phyloP scores from a whole-genome alignment of 192 early-diverging fungal genomes.

The Linnemannia elongata region DNA sequence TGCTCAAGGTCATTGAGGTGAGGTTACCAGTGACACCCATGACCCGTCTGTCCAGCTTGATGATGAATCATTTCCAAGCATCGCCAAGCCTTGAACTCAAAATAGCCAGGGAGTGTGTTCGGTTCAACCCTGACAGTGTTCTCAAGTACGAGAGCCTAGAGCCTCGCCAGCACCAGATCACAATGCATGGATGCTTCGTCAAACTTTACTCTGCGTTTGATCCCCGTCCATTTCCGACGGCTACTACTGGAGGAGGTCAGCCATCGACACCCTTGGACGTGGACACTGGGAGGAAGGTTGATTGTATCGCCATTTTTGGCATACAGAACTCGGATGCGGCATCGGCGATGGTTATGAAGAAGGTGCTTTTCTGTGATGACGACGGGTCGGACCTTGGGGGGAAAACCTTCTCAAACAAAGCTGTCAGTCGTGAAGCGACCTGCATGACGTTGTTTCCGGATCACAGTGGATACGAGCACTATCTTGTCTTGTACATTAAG shows the following conservation, averaged over 20 bases:
- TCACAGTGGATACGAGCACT: slow-evolving; percentile 19
- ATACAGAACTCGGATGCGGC: slow-evolving; percentile 18
- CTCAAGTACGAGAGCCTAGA: slow-evolving; percentile 13
- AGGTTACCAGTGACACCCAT: neutral
- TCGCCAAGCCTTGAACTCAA: neutral
- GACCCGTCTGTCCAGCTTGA: neutral
- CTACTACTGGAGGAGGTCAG: neutral
- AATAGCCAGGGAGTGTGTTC: neutral
- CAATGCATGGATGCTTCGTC: slow-evolving; percentile 15
- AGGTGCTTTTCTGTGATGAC: slow-evolving; percentile 16
- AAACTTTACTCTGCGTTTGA: slow-evolving; percentile 20
- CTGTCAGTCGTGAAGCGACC: slow-evolving; percentile 24
- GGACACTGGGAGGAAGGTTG: neutral
- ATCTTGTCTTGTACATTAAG: slow-evolving; percentile 30
- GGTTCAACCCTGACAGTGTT: neutral
- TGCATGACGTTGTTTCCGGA: slow-evolving; percentile 36
- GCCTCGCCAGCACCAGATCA: neutral
- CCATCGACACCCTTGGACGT: neutral
- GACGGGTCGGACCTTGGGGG: neutral
- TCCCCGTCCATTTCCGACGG: neutral
- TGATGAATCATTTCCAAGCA: no score
- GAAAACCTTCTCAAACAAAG: neutral
- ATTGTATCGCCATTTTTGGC: slow-evolving; percentile 35
- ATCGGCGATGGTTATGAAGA: slow-evolving; percentile 29
- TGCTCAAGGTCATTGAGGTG: slow-evolving; percentile 33